Evolutionary conservation across 1,284 basidiomycete species (phyloP).

Genomic region (Coriolopsis trogii): DNA sequence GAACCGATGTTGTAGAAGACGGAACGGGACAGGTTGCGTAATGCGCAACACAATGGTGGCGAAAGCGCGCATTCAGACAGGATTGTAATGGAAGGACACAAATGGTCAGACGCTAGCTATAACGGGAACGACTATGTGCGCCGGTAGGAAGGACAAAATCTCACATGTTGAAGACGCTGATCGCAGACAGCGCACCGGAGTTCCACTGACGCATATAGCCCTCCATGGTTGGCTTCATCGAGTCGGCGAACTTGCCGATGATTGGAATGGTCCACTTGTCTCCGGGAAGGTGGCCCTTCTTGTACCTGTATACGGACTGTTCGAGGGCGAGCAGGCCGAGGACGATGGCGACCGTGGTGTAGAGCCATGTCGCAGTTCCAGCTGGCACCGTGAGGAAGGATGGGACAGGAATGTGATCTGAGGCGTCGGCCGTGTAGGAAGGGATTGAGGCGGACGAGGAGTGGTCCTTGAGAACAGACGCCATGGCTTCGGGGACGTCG

Average conservation of each 20-base stretch:
- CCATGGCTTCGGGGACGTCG: constrained; percentile 21
- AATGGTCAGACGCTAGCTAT: constrained; percentile 20
- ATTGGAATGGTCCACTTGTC: constrained; percentile 91
- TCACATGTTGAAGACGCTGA: constrained; percentile 96
- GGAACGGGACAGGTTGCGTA: neutral
- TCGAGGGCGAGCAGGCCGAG: constrained; percentile 73
- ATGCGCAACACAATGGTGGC: neutral
- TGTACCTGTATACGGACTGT: constrained; percentile 84
- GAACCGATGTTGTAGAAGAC: neutral
- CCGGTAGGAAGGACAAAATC: constrained; percentile 33
- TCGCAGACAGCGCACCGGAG: constrained; percentile 79
- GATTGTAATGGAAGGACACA: constrained; percentile 9
- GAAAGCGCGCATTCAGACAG: constrained; percentile 1
- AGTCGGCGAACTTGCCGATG: constrained; percentile 93
- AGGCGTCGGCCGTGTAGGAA: constrained; percentile 43
- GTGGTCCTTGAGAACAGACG: constrained; percentile 36
- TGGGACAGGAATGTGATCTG: constrained; percentile 49
- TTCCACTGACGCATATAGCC: constrained; percentile 91
- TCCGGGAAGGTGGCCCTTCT: constrained; percentile 88
- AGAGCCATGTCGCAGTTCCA: constrained; percentile 57
- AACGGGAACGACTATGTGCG: constrained; percentile 2
- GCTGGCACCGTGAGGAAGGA: constrained; percentile 44
- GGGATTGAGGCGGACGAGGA: constrained; percentile 44
- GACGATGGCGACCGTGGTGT: constrained; percentile 65
- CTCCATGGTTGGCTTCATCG: constrained; percentile 86